phyloP scores from a whole-genome alignment of 768 basidiomycete genomes.

The Kwoniella sp. region DNA sequence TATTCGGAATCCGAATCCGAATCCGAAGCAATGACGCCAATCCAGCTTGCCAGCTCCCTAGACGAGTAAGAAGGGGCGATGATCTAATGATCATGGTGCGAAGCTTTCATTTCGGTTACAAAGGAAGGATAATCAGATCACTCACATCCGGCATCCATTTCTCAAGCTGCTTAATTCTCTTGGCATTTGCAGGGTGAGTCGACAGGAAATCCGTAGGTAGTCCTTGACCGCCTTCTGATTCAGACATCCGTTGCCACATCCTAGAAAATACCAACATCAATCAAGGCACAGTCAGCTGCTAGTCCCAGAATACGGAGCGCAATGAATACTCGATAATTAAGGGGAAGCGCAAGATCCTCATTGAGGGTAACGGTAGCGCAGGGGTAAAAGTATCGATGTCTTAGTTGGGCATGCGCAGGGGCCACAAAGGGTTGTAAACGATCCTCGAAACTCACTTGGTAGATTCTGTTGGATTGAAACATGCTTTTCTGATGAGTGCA shows the following conservation, averaged over 20 bases:
- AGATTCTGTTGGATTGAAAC: slow-evolving; percentile 78
- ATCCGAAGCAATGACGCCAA: too few species aligned
- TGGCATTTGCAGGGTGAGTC: slow-evolving; percentile 78
- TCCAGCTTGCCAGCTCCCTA: too few species aligned
- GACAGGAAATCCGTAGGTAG: slow-evolving; percentile 65
- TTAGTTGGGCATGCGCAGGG: too few species aligned
- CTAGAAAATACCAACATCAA: slow-evolving; percentile 57
- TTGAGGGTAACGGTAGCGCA: not conserved
- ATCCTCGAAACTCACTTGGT: slow-evolving; percentile 61
- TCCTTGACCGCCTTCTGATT: slow-evolving; percentile 59
- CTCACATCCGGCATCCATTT: slow-evolving; percentile 52
- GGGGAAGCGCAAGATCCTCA: not conserved
- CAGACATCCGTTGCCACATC: slow-evolving; percentile 70
- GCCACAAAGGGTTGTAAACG: too few species aligned
- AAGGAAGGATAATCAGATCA: too few species aligned
- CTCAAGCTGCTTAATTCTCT: slow-evolving; percentile 63
- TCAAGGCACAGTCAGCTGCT: slow-evolving; percentile 7
- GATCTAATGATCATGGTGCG: too few species aligned
- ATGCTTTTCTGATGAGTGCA: slow-evolving; percentile 63
- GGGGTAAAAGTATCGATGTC: not conserved
- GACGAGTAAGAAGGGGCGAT: too few species aligned
- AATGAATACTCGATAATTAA: slow-evolving; percentile 3
- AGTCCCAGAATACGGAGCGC: not conserved
- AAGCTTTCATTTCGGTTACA: too few species aligned
- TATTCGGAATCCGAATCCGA: too few species aligned